phyloP scores from a whole-genome alignment of 129 eudicot genomes.

The Logfia minima region DNA sequence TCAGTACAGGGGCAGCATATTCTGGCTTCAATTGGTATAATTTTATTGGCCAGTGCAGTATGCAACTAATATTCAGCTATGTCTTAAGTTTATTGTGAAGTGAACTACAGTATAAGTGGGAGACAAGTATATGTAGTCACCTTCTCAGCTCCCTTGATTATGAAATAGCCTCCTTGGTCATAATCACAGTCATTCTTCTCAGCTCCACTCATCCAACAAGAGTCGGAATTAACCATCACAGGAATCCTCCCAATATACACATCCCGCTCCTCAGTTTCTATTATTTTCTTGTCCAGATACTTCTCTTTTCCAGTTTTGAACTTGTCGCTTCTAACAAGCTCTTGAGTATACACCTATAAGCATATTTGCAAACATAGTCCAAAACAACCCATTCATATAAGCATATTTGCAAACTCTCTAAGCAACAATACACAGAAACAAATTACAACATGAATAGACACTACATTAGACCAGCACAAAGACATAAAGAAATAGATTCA shows the following conservation, averaged over 20 bases:
- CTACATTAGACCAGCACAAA: neutral
- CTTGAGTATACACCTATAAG: constrained; percentile 65
- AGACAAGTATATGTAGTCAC: constrained; percentile 30
- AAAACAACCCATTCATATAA: neutral
- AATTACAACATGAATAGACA: neutral
- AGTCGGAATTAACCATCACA: constrained; percentile 89
- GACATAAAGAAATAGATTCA: neutral
- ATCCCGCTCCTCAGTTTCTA: constrained; percentile 37
- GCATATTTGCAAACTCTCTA: neutral
- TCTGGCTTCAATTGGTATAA: too few relatives aligned
- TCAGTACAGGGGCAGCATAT: too few relatives aligned
- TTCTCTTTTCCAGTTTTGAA: constrained; percentile 73
- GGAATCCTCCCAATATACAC: constrained; percentile 72
- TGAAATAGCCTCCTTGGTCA: constrained; percentile 90
- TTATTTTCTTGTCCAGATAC: constrained; percentile 46
- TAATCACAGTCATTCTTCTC: constrained; percentile 74
- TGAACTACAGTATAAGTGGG: neutral
- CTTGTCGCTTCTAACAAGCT: constrained; percentile 67
- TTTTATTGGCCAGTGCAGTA: neutral
- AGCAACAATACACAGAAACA: neutral
- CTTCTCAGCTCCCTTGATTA: constrained; percentile 97
- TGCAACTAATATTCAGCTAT: neutral
- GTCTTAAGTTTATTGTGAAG: neutral
- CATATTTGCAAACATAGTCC: constrained; percentile 9
- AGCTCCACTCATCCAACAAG: constrained; percentile 75